Base-by-base conservation (phyloP, 1,284 basidiomycete species). In the Ganoderma lucidum region DNA sequence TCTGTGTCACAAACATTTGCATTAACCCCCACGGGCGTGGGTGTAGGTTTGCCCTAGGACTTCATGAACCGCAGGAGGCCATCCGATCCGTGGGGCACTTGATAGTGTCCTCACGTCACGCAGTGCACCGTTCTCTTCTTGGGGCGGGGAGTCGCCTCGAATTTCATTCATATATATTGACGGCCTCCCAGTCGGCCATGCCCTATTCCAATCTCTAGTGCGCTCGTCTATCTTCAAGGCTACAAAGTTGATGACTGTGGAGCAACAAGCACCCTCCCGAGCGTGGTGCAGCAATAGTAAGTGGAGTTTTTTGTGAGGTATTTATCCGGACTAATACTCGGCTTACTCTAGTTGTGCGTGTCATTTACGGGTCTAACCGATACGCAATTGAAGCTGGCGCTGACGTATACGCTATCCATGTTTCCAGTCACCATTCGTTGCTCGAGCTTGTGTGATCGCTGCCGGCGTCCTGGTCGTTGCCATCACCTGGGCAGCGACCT, bases 401-500 rank as follows among this genome's bases (percentile, higher is more conserved):
- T 1, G 6, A 15, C 60, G 39, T 19, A 23, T 23, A 23, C 23
- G 23, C 23, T 23, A 23, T 23, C 23, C 23, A 23, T 23, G 23
- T 32, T 9, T 41, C 5, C 28, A 67, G 66, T 67, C 53, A 45
- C 48, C 28, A 67, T 67, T 67, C 28, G 55, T 62, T 4, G 63
- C 66, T 23, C 23, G 66, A 41, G 35, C 35, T 15, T 59, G 35
- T 9, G 53, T 67, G 12, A 58, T 67, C 8, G 10, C 55, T 5
- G 58, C 66, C 0, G 66, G 63, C 44, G 28, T 63, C 15, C 4
- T 63, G 8, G 51, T 67, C 12, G 5, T 67, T 15, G 53, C 28
- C 17, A 59, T 67, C n/a, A 67, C 66, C 8, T 67, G 66, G 53
- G 30, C 9, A 9, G 53, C 41, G 30, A 62, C 61, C 17, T 67